Evolutionary conservation across 495 filamentous ascomycete genomes (phyloP).

Genomic region (Penicillium manginii): DNA sequence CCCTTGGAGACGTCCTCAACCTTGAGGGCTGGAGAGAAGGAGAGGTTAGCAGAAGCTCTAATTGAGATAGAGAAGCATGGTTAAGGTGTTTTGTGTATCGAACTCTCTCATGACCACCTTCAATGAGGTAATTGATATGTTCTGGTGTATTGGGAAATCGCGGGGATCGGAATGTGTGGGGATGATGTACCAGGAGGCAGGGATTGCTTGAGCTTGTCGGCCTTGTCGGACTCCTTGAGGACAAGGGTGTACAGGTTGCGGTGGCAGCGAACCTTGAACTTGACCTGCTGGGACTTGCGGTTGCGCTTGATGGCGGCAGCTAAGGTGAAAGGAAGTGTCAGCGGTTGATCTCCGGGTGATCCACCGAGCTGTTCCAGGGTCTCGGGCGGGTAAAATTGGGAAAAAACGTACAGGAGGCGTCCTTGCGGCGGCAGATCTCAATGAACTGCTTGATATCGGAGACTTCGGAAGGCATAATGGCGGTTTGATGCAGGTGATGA

Average conservation of each 20-base stretch:
- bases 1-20: slow-evolving; percentile 79
- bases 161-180: slow-evolving; percentile 8
- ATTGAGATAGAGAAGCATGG: not conserved
- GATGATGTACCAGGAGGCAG: slow-evolving; percentile 83
- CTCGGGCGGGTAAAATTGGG: not conserved
- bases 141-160: not conserved
- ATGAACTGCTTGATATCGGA: slow-evolving; percentile 99
- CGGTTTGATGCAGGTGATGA: slow-evolving; percentile 32
- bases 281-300: slow-evolving; percentile 83
- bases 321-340: slow-evolving; percentile 40
- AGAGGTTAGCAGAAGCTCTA: slow-evolving; percentile 3
- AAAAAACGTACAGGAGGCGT: slow-evolving; percentile 84
- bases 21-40: slow-evolving; percentile 59
- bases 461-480: slow-evolving; percentile 94
- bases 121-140: not conserved
- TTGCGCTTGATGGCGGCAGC: slow-evolving; percentile 98
- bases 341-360: slow-evolving; percentile 13
- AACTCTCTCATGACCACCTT: not conserved
- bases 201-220: slow-evolving; percentile 99
- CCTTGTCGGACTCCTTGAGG: slow-evolving; percentile 97
- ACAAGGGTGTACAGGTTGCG: slow-evolving; percentile 95
- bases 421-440: slow-evolving; percentile 98
- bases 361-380: slow-evolving; percentile 10
- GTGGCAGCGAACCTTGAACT: slow-evolving; percentile 99
- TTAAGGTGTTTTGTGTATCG: not conserved